Evolutionary conservation across 495 filamentous ascomycete species (phyloP), one percentile per base, ranked within the genome.

Genomic region (Podospora comata): DNA sequence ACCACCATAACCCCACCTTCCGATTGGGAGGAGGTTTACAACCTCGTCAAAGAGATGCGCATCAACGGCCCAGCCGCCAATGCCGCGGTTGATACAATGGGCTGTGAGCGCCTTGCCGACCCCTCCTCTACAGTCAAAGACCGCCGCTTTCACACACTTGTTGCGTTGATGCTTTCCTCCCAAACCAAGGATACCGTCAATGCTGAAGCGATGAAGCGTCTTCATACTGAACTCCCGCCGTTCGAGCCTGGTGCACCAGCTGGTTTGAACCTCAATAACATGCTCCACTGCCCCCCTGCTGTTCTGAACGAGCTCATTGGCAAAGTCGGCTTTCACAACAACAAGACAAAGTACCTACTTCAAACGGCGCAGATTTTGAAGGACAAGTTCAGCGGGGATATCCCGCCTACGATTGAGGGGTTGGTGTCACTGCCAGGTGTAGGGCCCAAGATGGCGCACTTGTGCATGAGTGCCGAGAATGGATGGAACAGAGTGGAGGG

Each of bases 171-270:
- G 96, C 87, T 99, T n/a, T 94, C 91, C 4, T 91, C 88, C 15
- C 95, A 99, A 76, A 99, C 95, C 2, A 97, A 97, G 75, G 95
- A 99, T 79, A 97, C 94, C 0, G 91, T 94, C 57, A 99, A 90
- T 19, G 91, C 94, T 0, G 86, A 88, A 15, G 93, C 92, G 11
- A 96, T 99, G 89, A 81, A 81, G 65, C 85, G 88, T 4, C 79
- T 99, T 65, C 89, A 94, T 67, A 89, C 85, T 0, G 87, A 92
- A 62, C 87, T 98, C 53, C 89, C 85, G 70, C 78, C 82, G 16
- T 76, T 79, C 62, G 71, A 72, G 5, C 66, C 76, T 15, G 75
- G 73, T 19, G 78, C 72, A 5, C 68, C 77, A 2, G 34, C 79
- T 4, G 85, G 86, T 0, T 81, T 98, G 30, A 96, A 85, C 65